Conservation (phyloP, 1,284 basidiomycete genomes). For the Cryptococcus depauperatus region DNA sequence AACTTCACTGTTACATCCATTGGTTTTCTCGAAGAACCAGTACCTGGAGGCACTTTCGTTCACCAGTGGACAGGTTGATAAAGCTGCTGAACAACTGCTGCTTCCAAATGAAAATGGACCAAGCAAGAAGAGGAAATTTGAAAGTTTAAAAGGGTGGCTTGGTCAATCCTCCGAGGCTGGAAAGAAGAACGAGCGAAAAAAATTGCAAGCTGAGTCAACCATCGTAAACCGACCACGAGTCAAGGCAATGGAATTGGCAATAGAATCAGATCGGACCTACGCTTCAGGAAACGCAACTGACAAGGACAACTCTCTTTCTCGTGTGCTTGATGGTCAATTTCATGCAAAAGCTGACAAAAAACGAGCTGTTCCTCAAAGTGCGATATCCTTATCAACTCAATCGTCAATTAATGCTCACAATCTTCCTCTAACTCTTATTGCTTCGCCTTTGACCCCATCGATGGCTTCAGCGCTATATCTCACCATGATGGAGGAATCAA, state of each 20-base stretch:
- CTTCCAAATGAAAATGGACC: slow-evolving; percentile 19
- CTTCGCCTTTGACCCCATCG: slow-evolving; percentile 53
- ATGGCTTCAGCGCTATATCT: slow-evolving; percentile 58
- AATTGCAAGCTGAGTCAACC: slow-evolving; percentile 2
- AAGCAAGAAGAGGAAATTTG: slow-evolving; percentile 46
- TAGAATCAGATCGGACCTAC: not conserved
- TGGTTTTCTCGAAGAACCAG: slow-evolving; percentile 25
- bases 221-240: not conserved
- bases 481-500: slow-evolving; percentile 38
- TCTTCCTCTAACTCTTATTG: slow-evolving; percentile 47
- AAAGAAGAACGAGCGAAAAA: not conserved
- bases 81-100: slow-evolving; percentile 51
- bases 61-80: slow-evolving; percentile 55
- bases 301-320: slow-evolving; percentile 21
- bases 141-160: slow-evolving; percentile 54
- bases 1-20: slow-evolving; percentile 36
- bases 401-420: slow-evolving; percentile 51
- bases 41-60: slow-evolving; percentile 56
- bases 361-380: slow-evolving; percentile 22
- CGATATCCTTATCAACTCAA: slow-evolving; percentile 33
- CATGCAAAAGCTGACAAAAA: slow-evolving; percentile 2
- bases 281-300: not conserved
- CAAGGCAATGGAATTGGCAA: not conserved
- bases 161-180: slow-evolving; percentile 11
- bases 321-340: slow-evolving; percentile 1